phyloP scores from a whole-genome alignment of 1,284 basidiomycete species.

The Apiotrichum sp. region DNA sequence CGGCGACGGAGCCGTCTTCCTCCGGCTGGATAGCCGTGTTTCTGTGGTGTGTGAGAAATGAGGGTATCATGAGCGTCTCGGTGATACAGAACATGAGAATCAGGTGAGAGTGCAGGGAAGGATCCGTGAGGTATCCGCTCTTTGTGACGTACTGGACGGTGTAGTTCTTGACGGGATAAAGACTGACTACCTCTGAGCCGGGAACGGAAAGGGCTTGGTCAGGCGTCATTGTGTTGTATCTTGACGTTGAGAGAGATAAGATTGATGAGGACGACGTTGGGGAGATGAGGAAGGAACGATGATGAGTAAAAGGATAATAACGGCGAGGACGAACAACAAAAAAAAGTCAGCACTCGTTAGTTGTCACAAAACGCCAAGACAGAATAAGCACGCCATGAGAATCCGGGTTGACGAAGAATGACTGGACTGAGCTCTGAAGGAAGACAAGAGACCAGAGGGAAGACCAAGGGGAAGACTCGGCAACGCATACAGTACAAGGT shows the following conservation, averaged over 20 bases:
- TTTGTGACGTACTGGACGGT: slow-evolving; percentile 11
- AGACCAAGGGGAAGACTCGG: too few relatives aligned
- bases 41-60: background rate
- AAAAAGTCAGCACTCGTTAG: background rate
- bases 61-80: too few relatives aligned
- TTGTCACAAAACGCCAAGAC: too few relatives aligned
- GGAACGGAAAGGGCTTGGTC: background rate
- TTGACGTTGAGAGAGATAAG: background rate
- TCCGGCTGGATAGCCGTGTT: slow-evolving; percentile 67
- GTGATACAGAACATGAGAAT: too few relatives aligned
- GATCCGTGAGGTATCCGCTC: too few relatives aligned
- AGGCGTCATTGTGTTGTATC: background rate
- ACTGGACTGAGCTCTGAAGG: too few relatives aligned
- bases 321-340: background rate
- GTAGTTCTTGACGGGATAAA: slow-evolving; percentile 15
- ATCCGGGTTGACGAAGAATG: too few relatives aligned
- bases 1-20: slow-evolving; percentile 89
- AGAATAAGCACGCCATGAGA: too few relatives aligned
- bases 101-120: too few relatives aligned
- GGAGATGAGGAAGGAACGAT: background rate
- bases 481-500: too few relatives aligned
- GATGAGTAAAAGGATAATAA: background rate
- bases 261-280: background rate
- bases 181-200: slow-evolving; percentile 1
- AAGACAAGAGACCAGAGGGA: too few relatives aligned